Evolutionary conservation across 495 filamentous ascomycete species (phyloP), one percentile per base, ranked within the genome.

Genomic region (Cercophora sp.): DNA sequence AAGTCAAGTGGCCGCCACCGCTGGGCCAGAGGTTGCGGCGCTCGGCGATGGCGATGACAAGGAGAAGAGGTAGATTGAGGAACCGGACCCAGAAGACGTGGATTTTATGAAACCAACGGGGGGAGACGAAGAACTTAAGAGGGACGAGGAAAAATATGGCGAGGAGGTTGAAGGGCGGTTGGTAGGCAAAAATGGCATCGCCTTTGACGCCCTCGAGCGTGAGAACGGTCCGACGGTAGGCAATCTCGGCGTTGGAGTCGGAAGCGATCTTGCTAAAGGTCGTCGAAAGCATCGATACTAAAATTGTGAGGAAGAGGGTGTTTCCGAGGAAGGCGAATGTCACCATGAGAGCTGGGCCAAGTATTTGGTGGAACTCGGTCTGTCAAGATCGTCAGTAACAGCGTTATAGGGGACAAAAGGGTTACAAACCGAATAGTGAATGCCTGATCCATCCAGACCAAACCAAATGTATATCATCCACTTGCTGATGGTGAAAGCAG

Each of bases 401-500:
- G 29, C 59, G 8, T 4, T 19, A n/a, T 5, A 15, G 8, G 3
- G 36, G 23, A 3, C 18, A 8, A 1, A 11, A 9, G 23, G 29
- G n/a, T n/a, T n/a, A 54, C 70, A 24, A 52, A 76, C 76, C 10
- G 85, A 85, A 55, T 77, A 67, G 53, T 84, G 74, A 26, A 89
- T 83, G 4, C 85, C 85, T 1, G 83, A 87, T 8, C 85, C 85
- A 51, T 88, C 85, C 10, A 89, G 73, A 0, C 85, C 85, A 54
- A 89, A 89, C 85, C 85, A 89, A 48, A 89, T 85, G 75, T 83
- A 88, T 0, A 89, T 75, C 85, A 89, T 88, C 85, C 85, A 89
- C 63, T 87, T 87, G 34, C 79, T 77, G 49, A 89, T 86, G 1
- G 77, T 85, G 18, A 67, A 50, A 23, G 65, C 48, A 19, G 67